Base-by-base conservation (phyloP, 78 protist species). In the Blattamonas nauphoetae region DNA sequence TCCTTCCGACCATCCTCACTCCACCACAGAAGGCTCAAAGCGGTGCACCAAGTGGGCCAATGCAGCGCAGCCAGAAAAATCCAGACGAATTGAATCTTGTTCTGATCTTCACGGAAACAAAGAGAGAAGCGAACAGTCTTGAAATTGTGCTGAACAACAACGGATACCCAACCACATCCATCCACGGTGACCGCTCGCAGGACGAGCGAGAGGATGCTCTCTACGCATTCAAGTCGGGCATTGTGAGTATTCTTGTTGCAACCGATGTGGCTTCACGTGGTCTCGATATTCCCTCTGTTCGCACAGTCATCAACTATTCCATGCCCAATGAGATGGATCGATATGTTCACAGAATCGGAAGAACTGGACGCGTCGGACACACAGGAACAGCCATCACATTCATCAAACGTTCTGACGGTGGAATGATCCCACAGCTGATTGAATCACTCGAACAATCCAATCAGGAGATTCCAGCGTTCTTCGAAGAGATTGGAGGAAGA, bases 121-220 rank as follows among this genome's bases (percentile, higher is more conserved):
- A 94, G 91, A 87, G 71, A 64, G 71, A 44, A 45, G 89, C 86
- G 0, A 94, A 93, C 85, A 45, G 46, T 0, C 88, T 96, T 43
- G 87, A 85, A 21, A 41, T 84, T 43, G 5, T 3, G 29, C 87
- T 96, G 85, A 88, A 87, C 79, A 0, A 0, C 44, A 2, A 77
- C 34, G 90, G 91, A 42, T 85, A 79, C 46, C 81, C 77, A 1
- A 93, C 94, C 0, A 44, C 89, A n/a, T 86, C 88, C 38, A 93
- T 97, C 81, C 99, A 97, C 92, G 98, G 98, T 42, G 97, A 96
- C 93, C 95, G 95, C 91, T 45, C 5, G 45, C 98, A 94, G 90
- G 2, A 0, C n/a, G 95, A 94, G 78, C 87, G 96, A 2, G 95
- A 94, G 45, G 38, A 85, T 78, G 93, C 90, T 3, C 35, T 94